These are phyloP conservation scores for Anacardium occidentale DNA, from an alignment of 345 rosid genomes.

Conservation along the genomic window DNA sequence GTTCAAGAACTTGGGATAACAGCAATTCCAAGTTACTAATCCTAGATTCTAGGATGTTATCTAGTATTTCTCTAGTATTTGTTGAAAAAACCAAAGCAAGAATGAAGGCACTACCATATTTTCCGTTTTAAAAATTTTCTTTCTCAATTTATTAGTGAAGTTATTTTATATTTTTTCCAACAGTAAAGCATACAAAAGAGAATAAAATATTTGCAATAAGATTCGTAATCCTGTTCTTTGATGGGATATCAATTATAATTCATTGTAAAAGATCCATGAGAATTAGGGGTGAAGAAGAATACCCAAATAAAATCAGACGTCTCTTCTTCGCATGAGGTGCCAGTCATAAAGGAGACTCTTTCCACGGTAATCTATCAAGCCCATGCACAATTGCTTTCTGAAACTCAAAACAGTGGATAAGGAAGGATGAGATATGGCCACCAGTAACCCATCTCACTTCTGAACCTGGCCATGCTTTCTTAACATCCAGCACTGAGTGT, in stretches of 20 bases:
- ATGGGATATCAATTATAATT: constrained; percentile 19
- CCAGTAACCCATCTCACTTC: constrained; percentile 99
- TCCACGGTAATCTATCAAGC: constrained; percentile 76
- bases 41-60: neutral
- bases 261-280: constrained; percentile 23
- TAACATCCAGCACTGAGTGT: constrained; percentile 90
- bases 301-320: neutral
- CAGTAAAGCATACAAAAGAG: neutral
- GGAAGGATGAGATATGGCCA: constrained; percentile 88
- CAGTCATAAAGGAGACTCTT: constrained; percentile 56
- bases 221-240: neutral
- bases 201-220: neutral
- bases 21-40: neutral
- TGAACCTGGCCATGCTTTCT: constrained; percentile 99
- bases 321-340: neutral
- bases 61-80: neutral
- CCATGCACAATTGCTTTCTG: constrained; percentile 84
- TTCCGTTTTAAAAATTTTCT: too few species aligned
- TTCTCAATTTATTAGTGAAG: neutral
- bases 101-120: neutral
- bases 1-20: neutral
- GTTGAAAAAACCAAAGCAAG: too few species aligned
- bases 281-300: neutral
- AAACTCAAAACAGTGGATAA: constrained; percentile 75
- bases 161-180: constrained; percentile 1